Percentiles rank a stretch among this genome's conserved stretches.
Evolutionary conservation across 2,329 filamentous ascomycete genomes (phyloP).

Genomic region (Basipetospora chlamydospora): DNA sequence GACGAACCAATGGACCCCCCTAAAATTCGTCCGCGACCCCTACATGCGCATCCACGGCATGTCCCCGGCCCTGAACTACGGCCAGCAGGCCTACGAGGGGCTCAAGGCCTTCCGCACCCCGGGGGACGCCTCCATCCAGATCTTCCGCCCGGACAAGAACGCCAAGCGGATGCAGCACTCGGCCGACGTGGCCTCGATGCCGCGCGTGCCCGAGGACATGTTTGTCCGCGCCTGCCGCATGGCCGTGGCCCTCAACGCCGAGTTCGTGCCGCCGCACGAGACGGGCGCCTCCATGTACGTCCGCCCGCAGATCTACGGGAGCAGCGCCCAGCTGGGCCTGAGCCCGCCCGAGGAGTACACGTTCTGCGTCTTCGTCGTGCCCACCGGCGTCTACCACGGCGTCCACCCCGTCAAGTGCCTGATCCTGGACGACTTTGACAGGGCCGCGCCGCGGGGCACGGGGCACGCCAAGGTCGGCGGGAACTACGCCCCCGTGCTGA

Average conservation of each 20-base stretch:
- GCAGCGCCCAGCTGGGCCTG: constrained; percentile 72
- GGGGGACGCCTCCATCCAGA: constrained; percentile 51
- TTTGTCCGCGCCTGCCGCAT: constrained; percentile 67
- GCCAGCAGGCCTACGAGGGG: constrained; percentile 96
- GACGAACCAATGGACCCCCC: constrained; percentile 63
- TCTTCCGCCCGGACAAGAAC: constrained; percentile 83
- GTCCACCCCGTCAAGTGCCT: constrained; percentile 74
- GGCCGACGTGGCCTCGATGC: constrained; percentile 70
- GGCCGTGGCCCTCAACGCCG: constrained; percentile 78
- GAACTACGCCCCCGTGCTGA: constrained; percentile 86
- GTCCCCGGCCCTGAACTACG: constrained; percentile 91
- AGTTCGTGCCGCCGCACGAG: constrained; percentile 76
- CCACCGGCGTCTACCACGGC: constrained; percentile 89
- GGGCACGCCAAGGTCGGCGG: constrained; percentile 89
- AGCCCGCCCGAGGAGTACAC: constrained; percentile 84
- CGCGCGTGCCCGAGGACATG: constrained; percentile 58
- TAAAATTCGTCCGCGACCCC: constrained; percentile 68
- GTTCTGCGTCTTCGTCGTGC: constrained; percentile 79
- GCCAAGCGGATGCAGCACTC: constrained; percentile 74
- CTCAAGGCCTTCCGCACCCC: constrained; percentile 86
- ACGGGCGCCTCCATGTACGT: constrained; percentile 90
- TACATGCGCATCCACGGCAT: constrained; percentile 86
- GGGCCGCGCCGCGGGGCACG: constrained; percentile 79
- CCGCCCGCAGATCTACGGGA: constrained; percentile 77
- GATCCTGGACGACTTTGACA: constrained; percentile 86